Evolutionary conservation across 2,329 filamentous ascomycete species (phyloP).

Genomic region (Colletotrichum sp.): DNA sequence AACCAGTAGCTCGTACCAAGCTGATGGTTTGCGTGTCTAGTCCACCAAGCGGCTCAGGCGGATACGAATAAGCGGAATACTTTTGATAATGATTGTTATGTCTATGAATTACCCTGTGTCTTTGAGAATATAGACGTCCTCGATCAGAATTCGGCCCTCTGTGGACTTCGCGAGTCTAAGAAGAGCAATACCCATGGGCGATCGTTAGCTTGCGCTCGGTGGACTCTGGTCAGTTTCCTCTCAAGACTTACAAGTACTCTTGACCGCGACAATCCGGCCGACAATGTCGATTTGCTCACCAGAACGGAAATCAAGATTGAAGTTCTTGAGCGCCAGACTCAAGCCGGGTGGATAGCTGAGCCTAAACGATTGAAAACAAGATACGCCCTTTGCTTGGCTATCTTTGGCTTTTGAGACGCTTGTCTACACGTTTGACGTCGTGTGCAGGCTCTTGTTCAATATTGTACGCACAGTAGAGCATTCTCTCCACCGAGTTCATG

Average conservation of each 20-base stretch:
- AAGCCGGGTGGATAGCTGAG: not conserved
- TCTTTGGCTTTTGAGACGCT: not conserved
- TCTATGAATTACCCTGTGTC: not conserved
- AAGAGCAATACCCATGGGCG: not conserved
- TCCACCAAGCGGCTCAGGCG: not conserved
- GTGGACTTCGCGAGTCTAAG: not conserved
- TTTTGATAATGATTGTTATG: not conserved
- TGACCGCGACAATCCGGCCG: not conserved
- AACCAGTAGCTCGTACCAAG: not conserved
- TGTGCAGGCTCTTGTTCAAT: not conserved
- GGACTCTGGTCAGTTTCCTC: not conserved
- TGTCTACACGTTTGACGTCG: not conserved
- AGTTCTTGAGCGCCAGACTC: not conserved
- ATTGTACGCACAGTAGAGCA: not conserved
- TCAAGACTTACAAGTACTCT: not conserved
- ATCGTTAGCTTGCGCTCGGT: not conserved
- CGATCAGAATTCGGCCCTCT: not conserved
- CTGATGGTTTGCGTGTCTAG: not conserved
- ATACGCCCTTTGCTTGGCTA: not conserved
- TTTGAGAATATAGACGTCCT: not conserved
- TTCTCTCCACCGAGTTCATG: not conserved
- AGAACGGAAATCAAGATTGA: not conserved
- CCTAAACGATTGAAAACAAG: not conserved
- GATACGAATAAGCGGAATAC: rapidly evolving
- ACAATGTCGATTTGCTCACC: not conserved